phyloP scores from a whole-genome alignment of 768 basidiomycete genomes.

The Daedaleopsis sinensis region DNA sequence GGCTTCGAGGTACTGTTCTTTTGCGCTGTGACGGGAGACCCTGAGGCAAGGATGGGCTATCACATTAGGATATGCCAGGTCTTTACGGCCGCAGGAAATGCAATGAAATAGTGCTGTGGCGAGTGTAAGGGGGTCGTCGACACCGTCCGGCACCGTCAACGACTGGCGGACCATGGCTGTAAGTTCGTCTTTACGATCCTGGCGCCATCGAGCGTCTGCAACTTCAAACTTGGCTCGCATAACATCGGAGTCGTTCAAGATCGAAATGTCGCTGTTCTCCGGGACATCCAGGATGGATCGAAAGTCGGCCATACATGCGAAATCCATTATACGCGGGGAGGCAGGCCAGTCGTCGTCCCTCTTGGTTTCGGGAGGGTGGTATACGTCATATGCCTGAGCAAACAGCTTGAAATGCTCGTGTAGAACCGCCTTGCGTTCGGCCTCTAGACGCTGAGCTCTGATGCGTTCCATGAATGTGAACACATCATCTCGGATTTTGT shows the following conservation, averaged over 20 bases:
- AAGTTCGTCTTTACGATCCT: neutral
- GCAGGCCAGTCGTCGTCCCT: conserved; percentile 3
- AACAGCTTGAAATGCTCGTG: neutral
- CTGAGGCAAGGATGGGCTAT: conserved; percentile 1
- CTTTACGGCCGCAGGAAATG: neutral
- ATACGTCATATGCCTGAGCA: neutral
- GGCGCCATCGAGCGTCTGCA: neutral
- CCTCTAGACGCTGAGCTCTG: neutral
- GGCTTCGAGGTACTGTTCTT: neutral
- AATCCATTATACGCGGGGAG: neutral
- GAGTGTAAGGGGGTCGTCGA: neutral
- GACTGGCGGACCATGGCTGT: neutral
- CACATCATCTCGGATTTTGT: conserved; percentile 1
- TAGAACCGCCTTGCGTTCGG: neutral
- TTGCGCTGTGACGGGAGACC: no score
- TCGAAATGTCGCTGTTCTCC: neutral
- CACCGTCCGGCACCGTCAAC: neutral
- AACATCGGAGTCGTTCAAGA: neutral
- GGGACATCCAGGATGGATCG: conserved; percentile 2
- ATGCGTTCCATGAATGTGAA: conserved; percentile 8
- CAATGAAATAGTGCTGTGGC: conserved; percentile 1
- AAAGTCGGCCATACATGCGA: conserved; percentile 7
- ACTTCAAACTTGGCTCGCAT: neutral
- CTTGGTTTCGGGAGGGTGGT: neutral
- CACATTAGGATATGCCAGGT: conserved; percentile 2